Evolutionary conservation across 331 rosid species (phyloP).

Genomic region (Prunus yedoensis): DNA sequence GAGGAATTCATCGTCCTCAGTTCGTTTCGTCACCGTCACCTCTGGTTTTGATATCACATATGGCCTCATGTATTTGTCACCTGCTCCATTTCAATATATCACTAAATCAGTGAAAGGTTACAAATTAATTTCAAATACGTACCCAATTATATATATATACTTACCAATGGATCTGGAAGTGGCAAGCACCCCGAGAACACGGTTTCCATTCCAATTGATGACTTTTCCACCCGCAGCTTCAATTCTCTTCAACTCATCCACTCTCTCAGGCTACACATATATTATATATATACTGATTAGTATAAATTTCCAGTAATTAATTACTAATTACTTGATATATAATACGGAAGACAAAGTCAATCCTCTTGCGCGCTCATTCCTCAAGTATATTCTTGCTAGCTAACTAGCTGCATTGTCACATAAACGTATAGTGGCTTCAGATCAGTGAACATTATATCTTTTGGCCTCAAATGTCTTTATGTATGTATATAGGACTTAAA

Average conservation of each 20-base stretch:
- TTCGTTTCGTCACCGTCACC: constrained; percentile 68
- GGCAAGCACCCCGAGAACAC: constrained; percentile 88
- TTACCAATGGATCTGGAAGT: constrained; percentile 95
- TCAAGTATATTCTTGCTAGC: too few species aligned
- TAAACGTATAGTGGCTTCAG: too few species aligned
- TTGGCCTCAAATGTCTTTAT: too few species aligned
- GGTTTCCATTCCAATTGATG: constrained; percentile 85
- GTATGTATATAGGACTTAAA: too few species aligned
- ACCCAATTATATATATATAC: constrained; percentile 1
- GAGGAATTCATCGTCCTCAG: constrained; percentile 64
- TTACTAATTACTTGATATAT: too few species aligned
- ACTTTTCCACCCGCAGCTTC: constrained; percentile 93
- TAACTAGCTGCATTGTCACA: too few species aligned
- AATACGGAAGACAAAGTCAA: too few species aligned
- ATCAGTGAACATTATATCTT: too few species aligned
- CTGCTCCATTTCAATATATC: constrained; percentile 23
- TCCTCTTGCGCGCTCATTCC: too few species aligned
- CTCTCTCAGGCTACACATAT: constrained; percentile 59
- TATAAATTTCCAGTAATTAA: background rate
- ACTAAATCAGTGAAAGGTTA: background rate
- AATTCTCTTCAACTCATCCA: constrained; percentile 86
- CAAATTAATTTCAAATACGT: too few species aligned
- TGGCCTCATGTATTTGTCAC: constrained; percentile 81
- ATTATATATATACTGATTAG: background rate
- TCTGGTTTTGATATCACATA: constrained; percentile 82